Conservation (phyloP, 371 early-diverging fungal species). For the Saksenaea oblongispora region DNA sequence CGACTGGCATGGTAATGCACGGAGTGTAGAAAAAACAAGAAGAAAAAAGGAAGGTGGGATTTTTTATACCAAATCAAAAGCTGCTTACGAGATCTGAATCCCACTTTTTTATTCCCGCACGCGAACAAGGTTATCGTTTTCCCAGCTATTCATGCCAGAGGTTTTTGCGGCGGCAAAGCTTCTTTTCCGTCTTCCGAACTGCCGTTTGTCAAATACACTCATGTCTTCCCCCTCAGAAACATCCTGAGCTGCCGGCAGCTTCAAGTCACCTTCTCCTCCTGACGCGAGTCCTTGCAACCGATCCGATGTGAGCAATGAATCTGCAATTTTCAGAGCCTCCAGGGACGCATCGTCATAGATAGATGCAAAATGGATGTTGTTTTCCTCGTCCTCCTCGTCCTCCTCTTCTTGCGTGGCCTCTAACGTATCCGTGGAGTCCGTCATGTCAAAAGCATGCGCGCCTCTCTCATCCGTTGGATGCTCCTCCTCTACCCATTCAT, state of each 20-base stretch:
- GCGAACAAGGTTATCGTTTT: neutral
- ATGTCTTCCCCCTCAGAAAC: neutral
- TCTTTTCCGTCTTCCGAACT: slow-evolving; percentile 1
- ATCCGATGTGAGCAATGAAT: slow-evolving; percentile 24
- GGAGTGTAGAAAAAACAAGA: neutral
- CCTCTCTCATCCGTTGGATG: neutral
- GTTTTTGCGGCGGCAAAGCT: neutral
- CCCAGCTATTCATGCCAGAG: neutral
- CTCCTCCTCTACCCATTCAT: slow-evolving; percentile 53
- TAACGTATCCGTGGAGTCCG: neutral
- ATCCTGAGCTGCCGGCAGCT: slow-evolving; percentile 1
- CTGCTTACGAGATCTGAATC: slow-evolving; percentile 1
- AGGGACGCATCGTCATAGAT: slow-evolving; percentile 12
- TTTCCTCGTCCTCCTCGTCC: neutral
- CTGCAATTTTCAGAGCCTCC: slow-evolving; percentile 38
- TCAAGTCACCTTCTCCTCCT: neutral
- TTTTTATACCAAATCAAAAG: neutral
- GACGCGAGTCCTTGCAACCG: neutral
- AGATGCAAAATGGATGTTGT: slow-evolving; percentile 1
- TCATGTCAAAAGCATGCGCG: neutral
- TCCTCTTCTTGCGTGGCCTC: neutral
- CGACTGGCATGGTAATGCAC: slow-evolving; percentile 22
- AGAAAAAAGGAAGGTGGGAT: neutral
- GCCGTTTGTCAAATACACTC: neutral
- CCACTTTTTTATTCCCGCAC: neutral